These are phyloP conservation scores for Kurtzmaniella fragi DNA, from an alignment of 805 yeast genomes.

Conservation along the genomic window DNA sequence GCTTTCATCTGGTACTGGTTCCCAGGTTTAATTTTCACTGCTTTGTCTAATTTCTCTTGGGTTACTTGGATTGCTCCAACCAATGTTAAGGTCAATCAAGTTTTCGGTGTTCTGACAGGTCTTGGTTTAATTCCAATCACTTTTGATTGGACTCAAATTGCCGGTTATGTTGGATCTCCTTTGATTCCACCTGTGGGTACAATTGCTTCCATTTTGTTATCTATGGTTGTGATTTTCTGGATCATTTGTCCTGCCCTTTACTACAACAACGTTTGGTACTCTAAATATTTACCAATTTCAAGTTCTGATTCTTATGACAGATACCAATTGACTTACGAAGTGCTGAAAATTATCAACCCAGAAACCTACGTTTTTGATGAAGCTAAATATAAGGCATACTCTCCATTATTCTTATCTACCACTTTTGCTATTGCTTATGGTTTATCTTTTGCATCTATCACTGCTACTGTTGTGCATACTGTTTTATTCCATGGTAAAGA, in stretches of 20 bases:
- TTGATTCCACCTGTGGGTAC: conserved; percentile 56
- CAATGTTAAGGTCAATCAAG: conserved; percentile 55
- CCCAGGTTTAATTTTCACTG: conserved; percentile 57
- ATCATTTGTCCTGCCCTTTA: conserved; percentile 49
- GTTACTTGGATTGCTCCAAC: conserved; percentile 64
- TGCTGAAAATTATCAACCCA: conserved; percentile 40
- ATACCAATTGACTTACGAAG: conserved; percentile 46
- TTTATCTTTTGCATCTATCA: conserved; percentile 52
- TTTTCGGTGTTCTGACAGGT: conserved; percentile 60
- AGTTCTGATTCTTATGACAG: conserved; percentile 46
- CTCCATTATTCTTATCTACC: conserved; percentile 54
- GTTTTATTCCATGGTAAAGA: conserved; percentile 51
- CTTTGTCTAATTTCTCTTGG: conserved; percentile 57
- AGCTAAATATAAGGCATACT: conserved; percentile 49
- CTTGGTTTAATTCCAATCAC: conserved; percentile 62
- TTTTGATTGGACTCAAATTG: conserved; percentile 65
- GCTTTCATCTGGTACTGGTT: conserved; percentile 54
- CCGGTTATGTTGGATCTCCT: conserved; percentile 56
- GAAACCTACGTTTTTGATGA: conserved; percentile 34
- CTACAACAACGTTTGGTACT: conserved; percentile 53
- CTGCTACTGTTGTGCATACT: conserved; percentile 57
- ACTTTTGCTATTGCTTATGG: conserved; percentile 60
- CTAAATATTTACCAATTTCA: conserved; percentile 53
- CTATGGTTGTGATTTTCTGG: conserved; percentile 39
- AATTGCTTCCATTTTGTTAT: conserved; percentile 34